Base-by-base conservation (phyloP, 2,329 filamentous ascomycete species). In the Trichoderma polysporum region DNA sequence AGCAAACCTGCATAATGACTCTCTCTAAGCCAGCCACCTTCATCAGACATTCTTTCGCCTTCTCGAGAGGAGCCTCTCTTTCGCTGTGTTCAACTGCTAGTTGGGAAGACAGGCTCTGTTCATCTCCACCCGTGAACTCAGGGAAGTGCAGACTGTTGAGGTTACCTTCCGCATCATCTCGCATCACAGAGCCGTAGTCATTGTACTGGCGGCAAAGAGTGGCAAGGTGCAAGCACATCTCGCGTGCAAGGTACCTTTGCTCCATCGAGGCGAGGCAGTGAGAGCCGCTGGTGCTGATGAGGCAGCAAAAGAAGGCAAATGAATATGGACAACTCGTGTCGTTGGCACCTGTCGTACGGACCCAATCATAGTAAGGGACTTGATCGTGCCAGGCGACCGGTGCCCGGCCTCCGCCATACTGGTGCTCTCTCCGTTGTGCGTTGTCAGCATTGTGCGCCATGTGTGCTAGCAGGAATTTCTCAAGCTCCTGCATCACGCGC, bases 121-220 rank as follows among this genome's bases (percentile, higher is more conserved):
- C 27, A 54, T 54, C 19, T 35, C 22, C 53, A 31, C 7, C 31
- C 2, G n/a, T 29, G 47, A 69, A 72, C 65, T 70, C 70, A 41
- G 68, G 54, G 47, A 72, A 72, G 56, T 71, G 50, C n/a, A 72
- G 37, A 5, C 62, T 68, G 60, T 71, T 71, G 54, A 72, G 50
- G 52, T 72, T 72, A n/a, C 65, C 53, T 47, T 71, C 69, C n/a
- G 54, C 41, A 8, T 17, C 19, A 49, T 72, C 69, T 10, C 69
- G 60, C n/a, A n/a, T 29, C 6, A 58, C 39, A 13, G 70, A 72
- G 8, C 68, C 68, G 3, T 49, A 63, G 57, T 72, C 70, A 63
- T 72, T 72, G 58, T 70, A 68, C 66, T 67, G 66, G 50, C 70
- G 69, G 47, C 68, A 70, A 60, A 66, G 59, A 19, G 69, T 70